These are phyloP conservation scores for Orbilia javanica DNA, from an alignment of 2,329 filamentous ascomycete species.

Conservation along the genomic window DNA sequence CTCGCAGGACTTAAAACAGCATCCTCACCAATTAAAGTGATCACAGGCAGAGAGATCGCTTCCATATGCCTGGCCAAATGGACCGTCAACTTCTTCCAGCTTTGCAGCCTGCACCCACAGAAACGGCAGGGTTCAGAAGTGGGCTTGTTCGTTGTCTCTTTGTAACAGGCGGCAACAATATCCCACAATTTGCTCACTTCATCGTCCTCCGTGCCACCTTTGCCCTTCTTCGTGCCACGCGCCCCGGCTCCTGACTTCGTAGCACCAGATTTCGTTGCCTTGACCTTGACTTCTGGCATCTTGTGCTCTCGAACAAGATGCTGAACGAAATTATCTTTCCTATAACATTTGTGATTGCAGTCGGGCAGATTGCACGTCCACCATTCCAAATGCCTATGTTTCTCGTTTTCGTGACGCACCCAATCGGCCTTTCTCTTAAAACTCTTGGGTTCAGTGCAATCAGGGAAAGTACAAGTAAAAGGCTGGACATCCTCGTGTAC, in stretches of 20 bases:
- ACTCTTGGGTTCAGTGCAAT: constrained; percentile 85
- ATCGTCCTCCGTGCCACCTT: constrained; percentile 62
- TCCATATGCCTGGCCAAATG: constrained; percentile 96
- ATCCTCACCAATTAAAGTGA: constrained; percentile 69
- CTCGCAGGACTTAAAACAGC: constrained; percentile 63
- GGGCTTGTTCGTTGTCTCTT: constrained; percentile 75
- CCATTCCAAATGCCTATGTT: constrained; percentile 89
- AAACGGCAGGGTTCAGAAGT: constrained; percentile 87
- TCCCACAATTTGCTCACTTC: constrained; percentile 77
- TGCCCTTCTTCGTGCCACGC: constrained; percentile 60
- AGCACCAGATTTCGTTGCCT: constrained; percentile 73
- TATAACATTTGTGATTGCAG: constrained; percentile 84
- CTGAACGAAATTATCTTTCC: constrained; percentile 92
- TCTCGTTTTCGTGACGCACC: constrained; percentile 91
- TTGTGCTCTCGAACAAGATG: constrained; percentile 94
- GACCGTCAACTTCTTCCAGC: constrained; percentile 94
- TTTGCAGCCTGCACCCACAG: constrained; percentile 82
- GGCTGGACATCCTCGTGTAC: constrained; percentile 94
- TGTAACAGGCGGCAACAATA: constrained; percentile 81
- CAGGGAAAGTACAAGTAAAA: constrained; percentile 90
- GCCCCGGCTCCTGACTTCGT: constrained; percentile 52
- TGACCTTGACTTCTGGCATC: constrained; percentile 82
- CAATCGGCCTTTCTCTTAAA: constrained; percentile 97
- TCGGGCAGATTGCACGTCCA: constrained; percentile 87
- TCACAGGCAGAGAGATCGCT: constrained; percentile 84